Base-by-base conservation (phyloP, 176 grass and related monocot genomes). In the Zoysia pacifica region DNA sequence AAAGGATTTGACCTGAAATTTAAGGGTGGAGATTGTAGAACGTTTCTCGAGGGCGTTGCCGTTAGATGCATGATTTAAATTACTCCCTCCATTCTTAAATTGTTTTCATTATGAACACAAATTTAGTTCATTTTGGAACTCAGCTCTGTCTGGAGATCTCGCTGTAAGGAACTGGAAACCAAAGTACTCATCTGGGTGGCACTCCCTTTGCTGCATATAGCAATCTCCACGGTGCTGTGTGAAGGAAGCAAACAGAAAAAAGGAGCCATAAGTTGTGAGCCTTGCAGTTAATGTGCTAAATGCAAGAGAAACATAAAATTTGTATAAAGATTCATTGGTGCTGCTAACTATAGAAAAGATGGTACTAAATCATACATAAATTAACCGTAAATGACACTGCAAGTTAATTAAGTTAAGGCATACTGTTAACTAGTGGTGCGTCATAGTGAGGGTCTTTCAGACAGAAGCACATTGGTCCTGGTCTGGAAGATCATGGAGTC, bases 131-230 rank as follows among this genome's bases (percentile, higher is more conserved):
- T 28, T 28, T 28, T 28, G 28, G 39, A 74, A 56, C 3, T 41
- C 13, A 40, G 54, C 28, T 62, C 6, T 9, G 4, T 62, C 6
- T 9, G 4, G 16, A 10, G 14, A 62, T 40, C 12, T 41, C 40
- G 39, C 49, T 61, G 58, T 6, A 37, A 15, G 15, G 15, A 92
- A 69, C 47, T 67, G 58, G 38, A 68, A 82, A 87, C 9, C 67
- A n/a, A 20, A 19, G 54, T 28, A 76, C 28, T 53, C 67, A 86
- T 39, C 1, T 63, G 56, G 19, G 48, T 39, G 37, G 8, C 68
- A 86, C 86, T 91, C 87, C 89, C 94, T 91, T 82, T 37, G 87
- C 90, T 56, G 89, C 88, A 89, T 88, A 91, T 67, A 86, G 84
- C 79, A 90, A 83, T 60, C 86, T 85, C 82, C 91, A 87, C 50